Conservation (phyloP, 2,329 filamentous ascomycete genomes). For the Pseudocercospora fijiensis region DNA sequence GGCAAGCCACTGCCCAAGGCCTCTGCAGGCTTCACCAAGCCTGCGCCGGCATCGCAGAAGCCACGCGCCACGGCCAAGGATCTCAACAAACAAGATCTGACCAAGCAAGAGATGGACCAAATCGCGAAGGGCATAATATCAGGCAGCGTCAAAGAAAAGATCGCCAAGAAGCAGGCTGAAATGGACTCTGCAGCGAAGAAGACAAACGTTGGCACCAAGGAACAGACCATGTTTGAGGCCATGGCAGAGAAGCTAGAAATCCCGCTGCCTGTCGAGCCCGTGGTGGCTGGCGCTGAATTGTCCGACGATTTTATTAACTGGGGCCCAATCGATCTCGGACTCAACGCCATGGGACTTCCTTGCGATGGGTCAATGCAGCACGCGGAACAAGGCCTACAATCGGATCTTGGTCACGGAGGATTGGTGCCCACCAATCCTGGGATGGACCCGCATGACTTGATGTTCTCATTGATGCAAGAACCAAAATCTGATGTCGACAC, state of each 20-base stretch:
- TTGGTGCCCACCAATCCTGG: background rate
- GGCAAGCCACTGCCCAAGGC: constrained; percentile 32
- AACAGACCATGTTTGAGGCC: constrained; percentile 34
- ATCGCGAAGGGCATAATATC: constrained; percentile 17
- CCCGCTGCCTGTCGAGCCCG: constrained; percentile 10
- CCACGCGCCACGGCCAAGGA: constrained; percentile 21
- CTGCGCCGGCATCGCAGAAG: constrained; percentile 10
- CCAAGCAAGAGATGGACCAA: constrained; percentile 18
- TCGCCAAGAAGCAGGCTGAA: constrained; percentile 25
- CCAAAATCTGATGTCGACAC: constrained; percentile 19
- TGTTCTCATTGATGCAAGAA: constrained; percentile 22
- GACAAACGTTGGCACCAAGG: constrained; percentile 22
- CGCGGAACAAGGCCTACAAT: background rate
- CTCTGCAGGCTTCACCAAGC: constrained; percentile 7
- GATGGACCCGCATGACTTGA: constrained; percentile 7
- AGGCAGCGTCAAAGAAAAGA: constrained; percentile 18
- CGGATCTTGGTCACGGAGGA: background rate
- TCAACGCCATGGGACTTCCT: constrained; percentile 11
- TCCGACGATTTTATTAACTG: constrained; percentile 16
- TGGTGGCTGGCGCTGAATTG: constrained; percentile 1
- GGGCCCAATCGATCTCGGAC: constrained; percentile 14
- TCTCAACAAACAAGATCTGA: constrained; percentile 20
- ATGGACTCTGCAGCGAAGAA: constrained; percentile 21
- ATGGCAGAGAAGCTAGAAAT: constrained; percentile 33
- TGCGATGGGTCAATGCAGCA: constrained; percentile 6